Base-by-base conservation (phyloP, 805 yeast genomes). In the Monosporozyma aerobia region DNA sequence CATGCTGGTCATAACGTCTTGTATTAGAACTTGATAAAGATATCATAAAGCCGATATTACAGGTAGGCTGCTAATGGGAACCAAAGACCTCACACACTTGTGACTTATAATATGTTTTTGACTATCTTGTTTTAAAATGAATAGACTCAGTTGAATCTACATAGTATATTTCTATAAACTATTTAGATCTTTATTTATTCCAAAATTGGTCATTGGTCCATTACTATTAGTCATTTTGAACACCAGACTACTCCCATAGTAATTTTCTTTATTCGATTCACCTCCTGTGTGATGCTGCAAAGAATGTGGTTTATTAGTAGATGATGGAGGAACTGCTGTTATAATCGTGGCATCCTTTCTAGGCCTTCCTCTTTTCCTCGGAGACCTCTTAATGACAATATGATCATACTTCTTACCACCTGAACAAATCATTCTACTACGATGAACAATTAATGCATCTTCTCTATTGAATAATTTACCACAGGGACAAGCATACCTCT, bases 391-490 rank as follows among this genome's bases (percentile, higher is more conserved):
- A 25, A 59, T 61, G 1, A 66, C 64, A 5, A 60, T 56, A 41
- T 61, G 62, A 23, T 62, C 64, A 49, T 56, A 61, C 45, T 59
- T 60, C 43, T 60, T 67, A 2, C 92, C 95, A 22, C 95, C 96
- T n/a, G 70, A 60, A 63, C 97, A 90, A 41, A 89, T 88, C 71
- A 82, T 81, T 58, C 96, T 77, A 47, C 80, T 74, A 57, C 88
- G 74, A 64, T 92, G 99, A 56, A 92, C 78, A 59, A 80, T 81
- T 66, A 90, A 72, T 0, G 97, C 96, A 72, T 94, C 97, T 51
- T 86, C 84, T 54, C 98, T 77, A 1, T 92, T 83, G 71, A 94
- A 94, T 56, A 83, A 83, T 69, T 90, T 92, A n/a, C 97, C 97
- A 72, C 99, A 95, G 0, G 86, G 85, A 69, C 99, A 94, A 29